Conservation (phyloP, 768 basidiomycete genomes). For the Leucocoprinus birnbaumii region DNA sequence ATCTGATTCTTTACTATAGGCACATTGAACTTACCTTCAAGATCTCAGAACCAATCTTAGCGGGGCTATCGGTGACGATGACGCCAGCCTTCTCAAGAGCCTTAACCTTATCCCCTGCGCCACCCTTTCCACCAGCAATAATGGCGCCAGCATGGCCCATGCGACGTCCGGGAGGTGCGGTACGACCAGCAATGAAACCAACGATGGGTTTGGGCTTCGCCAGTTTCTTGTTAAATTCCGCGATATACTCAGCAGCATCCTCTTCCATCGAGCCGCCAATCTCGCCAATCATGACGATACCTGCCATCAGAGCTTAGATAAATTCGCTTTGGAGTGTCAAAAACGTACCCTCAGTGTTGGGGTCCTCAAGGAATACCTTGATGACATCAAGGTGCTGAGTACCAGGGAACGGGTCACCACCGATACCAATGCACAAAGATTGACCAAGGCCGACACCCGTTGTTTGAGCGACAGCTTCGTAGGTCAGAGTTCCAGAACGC, state of each 20-base stretch:
- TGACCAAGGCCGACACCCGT: conserved; percentile 95
- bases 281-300: conserved; percentile 97
- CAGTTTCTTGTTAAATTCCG: conserved; percentile 88
- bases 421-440: conserved; percentile 94
- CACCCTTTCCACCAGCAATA: conserved; percentile 97
- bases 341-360: conserved; percentile 79
- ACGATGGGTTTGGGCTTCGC: conserved; percentile 91
- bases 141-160: conserved; percentile 99
- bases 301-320: conserved; percentile 31
- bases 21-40: conserved; percentile 60
- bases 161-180: conserved; percentile 94
- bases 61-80: conserved; percentile 92
- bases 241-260: conserved; percentile 95
- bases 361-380: conserved; percentile 94
- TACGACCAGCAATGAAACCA: conserved; percentile 96
- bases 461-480: conserved; percentile 98
- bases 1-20: background rate
- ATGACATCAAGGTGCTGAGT: conserved; percentile 95
- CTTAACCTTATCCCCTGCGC: conserved; percentile 90
- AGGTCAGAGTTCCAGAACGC: conserved; percentile 93
- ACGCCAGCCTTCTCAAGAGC: conserved; percentile 91
- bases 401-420: conserved; percentile 95
- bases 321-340: too few species aligned
- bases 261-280: conserved; percentile 99
- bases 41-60: conserved; percentile 90